Evolutionary conservation across 2,329 filamentous ascomycete species (phyloP).

Genomic region (Colletotrichum lindemuthianum): DNA sequence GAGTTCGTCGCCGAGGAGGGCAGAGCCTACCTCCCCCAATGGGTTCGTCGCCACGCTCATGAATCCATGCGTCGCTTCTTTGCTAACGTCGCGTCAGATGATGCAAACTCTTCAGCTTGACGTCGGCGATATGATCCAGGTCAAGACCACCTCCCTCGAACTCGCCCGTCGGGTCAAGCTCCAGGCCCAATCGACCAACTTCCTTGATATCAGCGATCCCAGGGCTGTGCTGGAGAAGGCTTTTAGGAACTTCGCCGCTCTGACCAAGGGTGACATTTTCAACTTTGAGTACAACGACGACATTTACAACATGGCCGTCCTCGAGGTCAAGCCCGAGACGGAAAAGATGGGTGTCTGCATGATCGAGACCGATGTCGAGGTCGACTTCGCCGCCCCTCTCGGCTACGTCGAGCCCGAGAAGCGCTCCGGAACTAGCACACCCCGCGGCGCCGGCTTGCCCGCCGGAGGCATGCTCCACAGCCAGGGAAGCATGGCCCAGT

Average conservation of each 20-base stretch:
- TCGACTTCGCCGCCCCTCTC: conserved; percentile 93
- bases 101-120: conserved; percentile 93
- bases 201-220: conserved; percentile 96
- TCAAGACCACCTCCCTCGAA: conserved; percentile 93
- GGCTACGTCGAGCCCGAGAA: conserved; percentile 91
- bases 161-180: conserved; percentile 94
- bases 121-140: conserved; percentile 92
- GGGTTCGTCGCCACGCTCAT: conserved; percentile 66
- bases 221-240: conserved; percentile 97
- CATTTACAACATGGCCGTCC: conserved; percentile 89
- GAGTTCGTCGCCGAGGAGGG: conserved; percentile 99
- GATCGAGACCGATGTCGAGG: conserved; percentile 94
- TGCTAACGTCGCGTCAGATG: conserved; percentile 65
- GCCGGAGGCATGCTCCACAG: conserved; percentile 80
- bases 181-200: conserved; percentile 90
- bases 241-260: conserved; percentile 93
- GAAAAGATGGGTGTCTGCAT: conserved; percentile 90
- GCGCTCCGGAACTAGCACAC: conserved; percentile 85
- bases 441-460: conserved; percentile 67
- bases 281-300: conserved; percentile 97
- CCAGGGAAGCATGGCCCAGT: conserved; percentile 94
- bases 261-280: conserved; percentile 94
- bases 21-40: conserved; percentile 93
- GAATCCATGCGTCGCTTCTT: no score
- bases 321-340: conserved; percentile 89